These are phyloP conservation scores for Neurospora sp. DNA, from an alignment of 495 filamentous ascomycete species.

Conservation along the genomic window DNA sequence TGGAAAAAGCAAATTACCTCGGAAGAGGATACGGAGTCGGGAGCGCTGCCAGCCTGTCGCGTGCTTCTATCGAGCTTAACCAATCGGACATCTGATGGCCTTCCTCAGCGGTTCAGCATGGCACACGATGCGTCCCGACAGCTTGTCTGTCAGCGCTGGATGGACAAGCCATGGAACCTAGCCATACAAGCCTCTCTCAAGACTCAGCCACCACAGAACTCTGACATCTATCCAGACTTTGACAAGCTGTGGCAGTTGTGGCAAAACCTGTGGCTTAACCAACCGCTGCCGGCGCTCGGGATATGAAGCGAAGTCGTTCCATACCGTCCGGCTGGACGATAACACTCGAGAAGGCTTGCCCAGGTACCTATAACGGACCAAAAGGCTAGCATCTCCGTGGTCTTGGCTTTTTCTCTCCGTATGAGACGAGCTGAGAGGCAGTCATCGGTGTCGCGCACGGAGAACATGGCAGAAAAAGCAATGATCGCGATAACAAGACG, in stretches of 20 bases:
- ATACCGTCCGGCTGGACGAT: background rate
- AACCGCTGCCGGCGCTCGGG: background rate
- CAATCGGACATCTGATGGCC: background rate
- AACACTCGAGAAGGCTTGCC: background rate
- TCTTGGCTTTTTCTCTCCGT: background rate
- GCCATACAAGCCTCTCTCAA: background rate
- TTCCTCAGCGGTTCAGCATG: background rate
- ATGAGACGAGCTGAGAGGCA: background rate
- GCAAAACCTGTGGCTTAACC: background rate
- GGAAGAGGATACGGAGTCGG: background rate
- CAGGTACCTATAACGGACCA: background rate
- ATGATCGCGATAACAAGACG: background rate
- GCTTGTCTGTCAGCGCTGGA: background rate
- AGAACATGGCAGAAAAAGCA: background rate
- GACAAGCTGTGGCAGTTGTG: background rate
- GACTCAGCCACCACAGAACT: background rate
- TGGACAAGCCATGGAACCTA: background rate
- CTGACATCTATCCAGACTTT: background rate
- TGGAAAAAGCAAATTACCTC: background rate
- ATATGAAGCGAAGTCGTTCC: background rate
- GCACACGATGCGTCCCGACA: background rate
- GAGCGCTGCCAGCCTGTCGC: background rate
- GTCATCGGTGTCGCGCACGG: background rate
- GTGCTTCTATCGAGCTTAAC: background rate
- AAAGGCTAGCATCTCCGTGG: background rate